These are phyloP conservation scores for Fusarium caatingaense DNA, from an alignment of 2,329 filamentous ascomycete genomes.

Conservation along the genomic window DNA sequence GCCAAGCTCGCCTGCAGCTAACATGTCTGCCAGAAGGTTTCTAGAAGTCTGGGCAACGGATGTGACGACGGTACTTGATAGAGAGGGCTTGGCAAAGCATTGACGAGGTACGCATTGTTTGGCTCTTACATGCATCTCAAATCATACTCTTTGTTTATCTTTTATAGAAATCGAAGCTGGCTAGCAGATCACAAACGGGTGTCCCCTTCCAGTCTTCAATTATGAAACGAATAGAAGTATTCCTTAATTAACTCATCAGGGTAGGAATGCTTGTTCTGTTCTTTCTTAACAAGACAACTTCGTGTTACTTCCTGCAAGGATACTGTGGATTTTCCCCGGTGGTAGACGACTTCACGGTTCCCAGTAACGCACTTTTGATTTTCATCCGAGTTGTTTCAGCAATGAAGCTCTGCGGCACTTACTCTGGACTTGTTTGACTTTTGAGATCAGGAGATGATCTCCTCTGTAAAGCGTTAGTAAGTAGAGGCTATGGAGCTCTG, in stretches of 20 bases:
- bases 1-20: not conserved
- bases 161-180: not conserved
- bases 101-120: not conserved
- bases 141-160: not conserved
- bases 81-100: not conserved
- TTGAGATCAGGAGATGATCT: conserved; percentile 5
- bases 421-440: conserved; percentile 2
- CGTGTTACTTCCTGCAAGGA: not conserved
- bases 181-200: not conserved
- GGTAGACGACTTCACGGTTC: too few species aligned
- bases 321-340: not conserved
- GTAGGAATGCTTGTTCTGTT: not conserved
- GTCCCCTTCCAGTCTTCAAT: too few species aligned
- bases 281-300: not conserved
- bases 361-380: not conserved
- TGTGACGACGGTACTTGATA: not conserved
- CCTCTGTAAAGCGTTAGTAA: not conserved
- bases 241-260: not conserved
- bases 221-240: not conserved
- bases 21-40: not conserved
- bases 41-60: not conserved
- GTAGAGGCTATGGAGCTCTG: not conserved
- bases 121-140: too few species aligned
- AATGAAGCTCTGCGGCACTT: not conserved
- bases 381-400: not conserved